Base-by-base conservation (phyloP, 805 yeast genomes). In the Ogataea degrootiae region DNA sequence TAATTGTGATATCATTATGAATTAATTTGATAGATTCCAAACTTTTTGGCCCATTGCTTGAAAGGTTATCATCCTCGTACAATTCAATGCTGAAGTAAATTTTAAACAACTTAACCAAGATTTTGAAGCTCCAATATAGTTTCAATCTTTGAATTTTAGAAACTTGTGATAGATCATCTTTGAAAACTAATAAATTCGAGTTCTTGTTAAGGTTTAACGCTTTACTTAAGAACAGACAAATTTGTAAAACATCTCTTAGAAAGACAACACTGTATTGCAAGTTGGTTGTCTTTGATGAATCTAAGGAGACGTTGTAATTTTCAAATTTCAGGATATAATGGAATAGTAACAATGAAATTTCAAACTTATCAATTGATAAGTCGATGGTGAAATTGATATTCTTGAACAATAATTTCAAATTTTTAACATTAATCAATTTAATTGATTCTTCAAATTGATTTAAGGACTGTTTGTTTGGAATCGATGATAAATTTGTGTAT, bases 321-420 rank as follows among this genome's bases (percentile, higher is more conserved):
- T 65, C 69, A 50, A 59, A 67, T 43, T 58, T 61, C n/a, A 77
- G 62, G 7, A 80, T 68, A 57, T 74, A 77, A 55, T 76, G 73
- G 45, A 79, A 68, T 47, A 77, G 67, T 49, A 79, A 55, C 37
- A 77, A 61, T 43, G 75, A 71, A 12, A 79, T 76, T 56, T 79
- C 82, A 33, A 79, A 61, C 55, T 75, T 79, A 50, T 65, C 69
- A 23, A 76, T 58, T 4, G 76, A 70, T 7, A 76, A 72, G 48
- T 74, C 74, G 48, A 73, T 69, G 3, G 47, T 44, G 39, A 74
- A 75, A 58, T 77, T 76, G 49, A 77, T 69, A 54, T 76, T 46
- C 70, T 76, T 40, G 68, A 68, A 55, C 71, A 77, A 52, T 62
- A 78, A 51, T 66, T 74, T 56, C 64, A 71, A 34, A 73, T 74